Evolutionary conservation across 2,329 filamentous ascomycete species (phyloP).

Genomic region (Decorospora gaudefroyi): DNA sequence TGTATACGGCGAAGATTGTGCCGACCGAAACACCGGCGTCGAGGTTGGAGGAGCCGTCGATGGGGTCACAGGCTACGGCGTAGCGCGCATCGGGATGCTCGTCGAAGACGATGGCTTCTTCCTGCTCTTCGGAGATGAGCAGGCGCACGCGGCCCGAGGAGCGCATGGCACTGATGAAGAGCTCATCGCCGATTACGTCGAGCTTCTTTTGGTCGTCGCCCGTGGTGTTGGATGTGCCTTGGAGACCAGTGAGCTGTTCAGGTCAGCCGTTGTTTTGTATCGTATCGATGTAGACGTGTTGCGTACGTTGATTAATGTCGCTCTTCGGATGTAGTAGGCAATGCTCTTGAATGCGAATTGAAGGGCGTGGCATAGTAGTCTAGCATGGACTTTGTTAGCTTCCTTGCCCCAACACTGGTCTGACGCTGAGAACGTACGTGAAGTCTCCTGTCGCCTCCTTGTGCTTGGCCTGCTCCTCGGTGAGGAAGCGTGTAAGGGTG

Average conservation of each 20-base stretch:
- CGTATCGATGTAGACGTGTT: neutral
- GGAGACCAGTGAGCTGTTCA: conserved; percentile 78
- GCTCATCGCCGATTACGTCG: conserved; percentile 96
- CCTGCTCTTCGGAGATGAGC: conserved; percentile 97
- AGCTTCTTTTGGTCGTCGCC: conserved; percentile 99
- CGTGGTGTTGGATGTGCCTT: conserved; percentile 91
- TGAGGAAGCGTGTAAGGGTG: conserved; percentile 92
- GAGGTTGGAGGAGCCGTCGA: conserved; percentile 96
- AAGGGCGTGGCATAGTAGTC: conserved; percentile 92
- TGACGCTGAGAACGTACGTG: conserved; percentile 66
- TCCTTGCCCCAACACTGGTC: neutral
- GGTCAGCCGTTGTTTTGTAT: conserved; percentile 18
- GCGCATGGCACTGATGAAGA: conserved; percentile 94
- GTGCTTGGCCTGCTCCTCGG: conserved; percentile 92
- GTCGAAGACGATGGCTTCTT: conserved; percentile 85
- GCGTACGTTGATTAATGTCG: conserved; percentile 79
- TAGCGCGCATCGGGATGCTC: conserved; percentile 77
- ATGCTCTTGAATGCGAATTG: conserved; percentile 99
- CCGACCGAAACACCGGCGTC: conserved; percentile 97
- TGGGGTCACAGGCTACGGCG: conserved; percentile 95
- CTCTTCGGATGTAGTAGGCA: conserved; percentile 97
- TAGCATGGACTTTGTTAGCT: conserved; percentile 47
- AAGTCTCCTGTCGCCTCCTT: conserved; percentile 97
- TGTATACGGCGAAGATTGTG: conserved; percentile 95
- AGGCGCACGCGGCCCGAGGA: conserved; percentile 88